phyloP scores from a whole-genome alignment of 345 rosid genomes.

The Camelina laxa region DNA sequence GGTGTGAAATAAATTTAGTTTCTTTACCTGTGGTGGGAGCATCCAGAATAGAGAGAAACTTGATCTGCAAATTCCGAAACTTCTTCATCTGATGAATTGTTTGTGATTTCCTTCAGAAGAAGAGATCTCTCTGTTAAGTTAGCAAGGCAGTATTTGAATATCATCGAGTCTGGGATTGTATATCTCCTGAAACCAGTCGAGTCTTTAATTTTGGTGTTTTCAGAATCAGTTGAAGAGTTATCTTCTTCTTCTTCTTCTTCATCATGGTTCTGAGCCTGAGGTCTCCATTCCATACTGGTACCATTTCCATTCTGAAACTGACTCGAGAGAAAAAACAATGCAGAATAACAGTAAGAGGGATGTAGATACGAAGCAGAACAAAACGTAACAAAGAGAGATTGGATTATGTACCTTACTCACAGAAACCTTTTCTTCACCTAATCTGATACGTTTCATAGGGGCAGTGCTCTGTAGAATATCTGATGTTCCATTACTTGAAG shows the following conservation, averaged over 20 bases:
- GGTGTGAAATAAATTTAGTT: not conserved
- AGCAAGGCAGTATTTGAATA: conserved; percentile 86
- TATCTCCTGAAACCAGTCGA: conserved; percentile 45
- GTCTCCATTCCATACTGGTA: conserved; percentile 43
- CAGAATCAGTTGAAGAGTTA: conserved; percentile 64
- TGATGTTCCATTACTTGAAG: conserved; percentile 45
- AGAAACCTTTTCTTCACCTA: conserved; percentile 54
- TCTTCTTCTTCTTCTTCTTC: conserved; percentile 49
- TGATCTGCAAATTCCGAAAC: conserved; percentile 73
- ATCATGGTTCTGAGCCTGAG: conserved; percentile 48
- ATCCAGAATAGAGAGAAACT: conserved; percentile 83
- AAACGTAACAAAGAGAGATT: not conserved
- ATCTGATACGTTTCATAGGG: conserved; percentile 59
- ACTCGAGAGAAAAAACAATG: conserved; percentile 19
- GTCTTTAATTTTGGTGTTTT: conserved; percentile 59
- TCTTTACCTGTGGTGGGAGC: conserved; percentile 84
- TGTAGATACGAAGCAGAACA: conserved; percentile 5
- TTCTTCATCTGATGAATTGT: conserved; percentile 64
- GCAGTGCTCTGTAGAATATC: conserved; percentile 49
- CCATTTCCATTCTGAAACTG: conserved; percentile 35
- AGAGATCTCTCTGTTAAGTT: conserved; percentile 69
- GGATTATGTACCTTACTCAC: conserved; percentile 42
- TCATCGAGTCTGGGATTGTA: conserved; percentile 60
- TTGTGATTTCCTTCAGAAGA: conserved; percentile 80
- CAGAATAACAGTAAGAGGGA: conserved; percentile 18